A percentile compares a stretch with the other conserved stretches of the same genome.
These are phyloP conservation scores for Echinosophora koreensis DNA, from an alignment of 306 rosid species.

Conservation along the genomic window DNA sequence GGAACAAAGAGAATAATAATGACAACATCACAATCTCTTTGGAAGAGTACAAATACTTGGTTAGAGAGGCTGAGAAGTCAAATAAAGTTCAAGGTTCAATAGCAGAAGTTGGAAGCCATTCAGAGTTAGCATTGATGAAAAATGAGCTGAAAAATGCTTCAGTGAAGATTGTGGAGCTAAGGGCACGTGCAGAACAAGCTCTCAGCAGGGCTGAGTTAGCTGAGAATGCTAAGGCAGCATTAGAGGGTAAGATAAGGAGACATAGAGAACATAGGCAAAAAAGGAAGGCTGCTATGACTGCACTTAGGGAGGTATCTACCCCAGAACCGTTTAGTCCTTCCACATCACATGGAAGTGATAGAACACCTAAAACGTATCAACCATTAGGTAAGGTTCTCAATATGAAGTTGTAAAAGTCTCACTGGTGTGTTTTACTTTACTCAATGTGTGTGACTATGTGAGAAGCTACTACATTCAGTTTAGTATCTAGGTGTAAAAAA, in stretches of 20 bases:
- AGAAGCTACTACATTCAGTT: background rate
- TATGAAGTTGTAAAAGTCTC: constrained; percentile 62
- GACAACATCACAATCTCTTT: constrained; percentile 45
- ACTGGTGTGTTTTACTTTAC: background rate
- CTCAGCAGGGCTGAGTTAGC: constrained; percentile 78
- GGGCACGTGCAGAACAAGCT: constrained; percentile 86
- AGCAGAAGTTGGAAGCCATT: constrained; percentile 31
- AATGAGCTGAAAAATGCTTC: constrained; percentile 68
- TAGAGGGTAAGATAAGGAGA: constrained; percentile 71
- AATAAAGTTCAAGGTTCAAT: constrained; percentile 36
- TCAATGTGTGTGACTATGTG: background rate
- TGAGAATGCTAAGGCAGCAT: constrained; percentile 71
- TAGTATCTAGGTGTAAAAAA: background rate
- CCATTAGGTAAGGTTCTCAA: constrained; percentile 74
- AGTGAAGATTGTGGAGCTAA: constrained; percentile 61
- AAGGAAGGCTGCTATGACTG: constrained; percentile 69
- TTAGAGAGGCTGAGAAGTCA: constrained; percentile 45
- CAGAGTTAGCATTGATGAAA: constrained; percentile 64
- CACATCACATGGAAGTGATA: constrained; percentile 30
- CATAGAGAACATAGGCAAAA: constrained; percentile 60
- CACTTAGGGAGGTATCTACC: constrained; percentile 60
- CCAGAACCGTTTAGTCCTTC: constrained; percentile 55
- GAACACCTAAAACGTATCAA: constrained; percentile 39
- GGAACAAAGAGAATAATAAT: constrained; percentile 34
- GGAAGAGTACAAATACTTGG: constrained; percentile 48